Percentiles rank a stretch among this genome's conserved stretches.
phyloP scores from a whole-genome alignment of 2,329 filamentous ascomycete genomes.

The Diatrype stigma region DNA sequence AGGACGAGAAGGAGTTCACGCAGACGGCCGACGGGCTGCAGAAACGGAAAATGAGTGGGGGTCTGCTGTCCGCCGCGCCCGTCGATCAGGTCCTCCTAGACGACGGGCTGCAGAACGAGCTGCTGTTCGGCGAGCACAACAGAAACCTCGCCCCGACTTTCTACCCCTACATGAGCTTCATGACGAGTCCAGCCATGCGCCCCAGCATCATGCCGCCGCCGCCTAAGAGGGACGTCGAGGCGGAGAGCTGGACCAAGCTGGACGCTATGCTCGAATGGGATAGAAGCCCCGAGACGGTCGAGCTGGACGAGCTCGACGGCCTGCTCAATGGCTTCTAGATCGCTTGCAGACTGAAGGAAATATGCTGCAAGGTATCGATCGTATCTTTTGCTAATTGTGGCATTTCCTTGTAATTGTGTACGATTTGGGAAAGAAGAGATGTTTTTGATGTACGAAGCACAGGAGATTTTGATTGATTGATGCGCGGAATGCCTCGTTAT shows the following conservation, averaged over 20 bases:
- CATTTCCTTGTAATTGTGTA: conserved; percentile 3
- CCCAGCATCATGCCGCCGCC: conserved; percentile 41
- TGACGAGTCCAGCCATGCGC: conserved; percentile 54
- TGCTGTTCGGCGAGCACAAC: conserved; percentile 47
- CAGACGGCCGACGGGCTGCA: conserved; percentile 86
- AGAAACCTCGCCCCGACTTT: conserved; percentile 27
- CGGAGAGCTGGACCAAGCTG: conserved; percentile 40
- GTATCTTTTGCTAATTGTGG: too few relatives aligned
- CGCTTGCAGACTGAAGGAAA: not conserved
- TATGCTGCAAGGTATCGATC: too few relatives aligned
- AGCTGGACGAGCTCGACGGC: conserved; percentile 88
- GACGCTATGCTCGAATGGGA: conserved; percentile 53
- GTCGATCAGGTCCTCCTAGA: conserved; percentile 35
- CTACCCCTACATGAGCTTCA: conserved; percentile 36
- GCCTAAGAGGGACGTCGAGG: conserved; percentile 36
- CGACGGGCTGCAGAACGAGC: conserved; percentile 44
- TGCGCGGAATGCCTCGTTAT: not conserved
- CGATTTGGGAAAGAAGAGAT: not conserved
- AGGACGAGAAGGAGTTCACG: conserved; percentile 94
- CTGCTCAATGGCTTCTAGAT: conserved; percentile 71
- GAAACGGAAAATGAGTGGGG: conserved; percentile 55
- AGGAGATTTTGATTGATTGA: not conserved
- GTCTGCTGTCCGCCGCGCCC: conserved; percentile 32
- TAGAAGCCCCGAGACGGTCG: conserved; percentile 79
- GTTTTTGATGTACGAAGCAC: not conserved